Evolutionary conservation across 2,329 filamentous ascomycete genomes (phyloP), one percentile per base, ranked within the genome.

Genomic region (Calonectria pseudoturangicola): DNA sequence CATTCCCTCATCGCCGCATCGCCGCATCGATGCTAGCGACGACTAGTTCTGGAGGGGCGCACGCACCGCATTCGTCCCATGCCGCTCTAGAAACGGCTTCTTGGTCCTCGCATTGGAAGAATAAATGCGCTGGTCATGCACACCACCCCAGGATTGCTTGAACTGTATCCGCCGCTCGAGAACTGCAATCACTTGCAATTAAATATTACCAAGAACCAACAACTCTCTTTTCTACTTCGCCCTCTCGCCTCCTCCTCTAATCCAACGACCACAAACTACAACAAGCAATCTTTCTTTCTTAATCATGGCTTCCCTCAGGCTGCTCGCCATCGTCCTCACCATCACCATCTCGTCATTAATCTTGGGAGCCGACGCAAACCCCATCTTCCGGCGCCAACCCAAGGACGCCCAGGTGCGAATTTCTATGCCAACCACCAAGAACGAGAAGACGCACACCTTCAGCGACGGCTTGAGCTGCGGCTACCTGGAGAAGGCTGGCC

Each of bases 311-410:
- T 63, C 50, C 39, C 51, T 18, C 15, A 68, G 33, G 13, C 48
- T 47, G n/a, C 3, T 48, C 51, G 3, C 28, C 13, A 12, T 67
- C 15, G n/a, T 27, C 30, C 41, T 68, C 27, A 8, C 12, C n/a
- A 12, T 45, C 65, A 18, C 39, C 51, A 13, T 58, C 15, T 28
- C 39, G 2, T 67, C 27, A 4, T 67, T 50, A 9, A 9, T 60
- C 15, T 60, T 51, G 8, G 51, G 65, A 48, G 41, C n/a, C 50
- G 15, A 68, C 51, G 65, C 65, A 25, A 54, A 54, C 30, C 50
- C 27, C 41, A 30, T 48, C 4, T 27, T 58, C 39, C 39, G 21
- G 21, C 54, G 54, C 13, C 54, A 60, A n/a, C 10, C 30, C 51
- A 25, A 67, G 27, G 12, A 3, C 6, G 28, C 27, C 28, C 65